Evolutionary conservation across 768 basidiomycete species (phyloP).

Genomic region (Tubosaeta sp.): DNA sequence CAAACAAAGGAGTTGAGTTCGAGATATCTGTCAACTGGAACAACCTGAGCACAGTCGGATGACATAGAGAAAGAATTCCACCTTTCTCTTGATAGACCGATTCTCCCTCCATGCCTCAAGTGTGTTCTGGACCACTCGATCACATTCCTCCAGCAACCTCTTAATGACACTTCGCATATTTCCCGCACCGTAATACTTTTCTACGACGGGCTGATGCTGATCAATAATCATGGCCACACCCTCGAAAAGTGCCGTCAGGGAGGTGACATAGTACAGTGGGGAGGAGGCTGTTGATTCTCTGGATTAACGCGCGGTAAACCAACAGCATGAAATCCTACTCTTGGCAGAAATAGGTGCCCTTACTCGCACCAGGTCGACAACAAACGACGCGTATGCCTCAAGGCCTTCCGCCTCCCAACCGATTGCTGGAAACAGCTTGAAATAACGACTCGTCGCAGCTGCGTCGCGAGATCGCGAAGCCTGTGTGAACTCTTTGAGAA

Average conservation of each 20-base stretch:
- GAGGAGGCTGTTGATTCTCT: slow-evolving; percentile 64
- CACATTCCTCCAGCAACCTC: slow-evolving; percentile 79
- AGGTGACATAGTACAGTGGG: slow-evolving; percentile 85
- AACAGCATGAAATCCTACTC: slow-evolving; percentile 44
- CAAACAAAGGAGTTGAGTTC: slow-evolving; percentile 36
- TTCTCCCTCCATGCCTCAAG: slow-evolving; percentile 91
- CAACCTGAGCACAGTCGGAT: slow-evolving; percentile 1
- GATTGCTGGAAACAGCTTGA: slow-evolving; percentile 94
- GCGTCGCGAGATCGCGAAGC: slow-evolving; percentile 83
- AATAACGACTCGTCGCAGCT: slow-evolving; percentile 85
- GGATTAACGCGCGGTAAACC: slow-evolving; percentile 10
- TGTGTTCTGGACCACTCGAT: slow-evolving; percentile 72
- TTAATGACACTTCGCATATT: slow-evolving; percentile 80
- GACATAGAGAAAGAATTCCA: slow-evolving; percentile 21
- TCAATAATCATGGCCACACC: slow-evolving; percentile 94
- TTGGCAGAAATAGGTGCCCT: slow-evolving; percentile 76
- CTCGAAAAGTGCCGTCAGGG: slow-evolving; percentile 89
- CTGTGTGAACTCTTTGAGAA: slow-evolving; percentile 73
- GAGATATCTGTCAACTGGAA: slow-evolving; percentile 45
- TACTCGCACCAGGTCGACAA: slow-evolving; percentile 82
- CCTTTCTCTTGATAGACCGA: slow-evolving; percentile 76
- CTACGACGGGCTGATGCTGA: slow-evolving; percentile 96
- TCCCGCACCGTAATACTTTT: slow-evolving; percentile 92
- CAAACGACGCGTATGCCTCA: slow-evolving; percentile 88
- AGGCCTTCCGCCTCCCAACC: slow-evolving; percentile 92